Conservation (phyloP, 78 protist species). For the Dictyostelium brefeldianum region DNA sequence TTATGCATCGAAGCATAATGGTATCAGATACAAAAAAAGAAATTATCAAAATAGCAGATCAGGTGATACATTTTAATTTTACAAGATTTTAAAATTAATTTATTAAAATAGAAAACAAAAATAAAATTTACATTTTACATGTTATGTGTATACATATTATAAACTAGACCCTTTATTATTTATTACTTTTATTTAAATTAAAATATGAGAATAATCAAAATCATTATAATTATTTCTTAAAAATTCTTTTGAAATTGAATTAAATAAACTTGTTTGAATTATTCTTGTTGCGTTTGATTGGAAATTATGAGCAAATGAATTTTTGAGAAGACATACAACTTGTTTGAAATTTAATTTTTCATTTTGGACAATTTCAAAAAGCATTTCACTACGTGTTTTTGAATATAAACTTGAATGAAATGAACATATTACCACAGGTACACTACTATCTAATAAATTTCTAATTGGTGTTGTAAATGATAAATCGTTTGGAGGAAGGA, state of each 20-base stretch:
- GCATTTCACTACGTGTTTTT: constrained; percentile 44
- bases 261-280: background rate
- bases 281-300: background rate
- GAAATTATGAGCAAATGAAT: constrained; percentile 63
- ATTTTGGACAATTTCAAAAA: constrained; percentile 52
- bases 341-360: constrained; percentile 41
- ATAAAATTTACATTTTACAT: too few species aligned
- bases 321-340: constrained; percentile 46
- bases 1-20: too few species aligned
- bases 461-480: constrained; percentile 82
- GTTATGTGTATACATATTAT: too few species aligned
- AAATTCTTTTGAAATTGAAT: constrained; percentile 1
- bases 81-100: too few species aligned
- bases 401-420: constrained; percentile 36
- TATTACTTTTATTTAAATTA: constrained; percentile 16
- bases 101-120: too few species aligned
- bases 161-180: too few species aligned
- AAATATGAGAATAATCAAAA: background rate
- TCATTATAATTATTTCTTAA: background rate
- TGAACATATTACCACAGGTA: constrained; percentile 82
- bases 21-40: too few species aligned
- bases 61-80: too few species aligned
- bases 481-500: background rate
- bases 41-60: too few species aligned
- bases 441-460: constrained; percentile 66